Percentiles rank a stretch among this genome's conserved stretches.
phyloP scores from a whole-genome alignment of 176 grass and related monocot species.

The Raddia guianensis region DNA sequence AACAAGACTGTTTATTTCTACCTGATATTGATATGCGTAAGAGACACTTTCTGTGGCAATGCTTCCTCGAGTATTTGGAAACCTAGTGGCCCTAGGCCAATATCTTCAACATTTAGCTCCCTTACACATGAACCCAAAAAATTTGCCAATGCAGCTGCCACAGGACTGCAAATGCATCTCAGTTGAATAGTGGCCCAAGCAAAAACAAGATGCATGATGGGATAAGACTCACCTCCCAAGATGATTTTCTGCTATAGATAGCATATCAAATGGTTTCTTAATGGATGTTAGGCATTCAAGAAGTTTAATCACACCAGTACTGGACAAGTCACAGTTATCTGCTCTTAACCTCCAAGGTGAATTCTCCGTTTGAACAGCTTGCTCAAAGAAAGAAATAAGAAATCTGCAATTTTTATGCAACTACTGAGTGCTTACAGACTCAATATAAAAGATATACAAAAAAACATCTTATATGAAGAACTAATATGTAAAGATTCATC shows the following conservation, averaged over 20 bases:
- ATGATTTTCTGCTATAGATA: slow-evolving; percentile 79
- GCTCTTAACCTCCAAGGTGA: slow-evolving; percentile 61
- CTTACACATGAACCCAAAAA: slow-evolving; percentile 62
- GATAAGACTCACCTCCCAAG: slow-evolving; percentile 67
- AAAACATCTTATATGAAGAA: slow-evolving; percentile 29
- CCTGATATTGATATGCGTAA: slow-evolving; percentile 72
- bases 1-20: slow-evolving; percentile 5
- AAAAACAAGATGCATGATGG: neutral
- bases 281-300: slow-evolving; percentile 56
- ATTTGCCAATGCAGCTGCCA: slow-evolving; percentile 58
- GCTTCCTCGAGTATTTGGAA: slow-evolving; percentile 63
- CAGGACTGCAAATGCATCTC: slow-evolving; percentile 45
- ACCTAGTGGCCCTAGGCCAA: slow-evolving; percentile 56
- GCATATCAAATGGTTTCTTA: slow-evolving; percentile 61
- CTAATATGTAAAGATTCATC: slow-evolving; percentile 4
- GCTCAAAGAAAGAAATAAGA: slow-evolving; percentile 69
- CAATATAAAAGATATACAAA: slow-evolving; percentile 7
- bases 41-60: slow-evolving; percentile 46
- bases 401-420: slow-evolving; percentile 56
- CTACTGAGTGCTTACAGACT: slow-evolving; percentile 23
- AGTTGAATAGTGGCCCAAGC: slow-evolving; percentile 1
- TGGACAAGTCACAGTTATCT: slow-evolving; percentile 68
- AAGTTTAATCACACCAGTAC: slow-evolving; percentile 65
- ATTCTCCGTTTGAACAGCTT: slow-evolving; percentile 60
- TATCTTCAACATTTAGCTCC: slow-evolving; percentile 63